Base-by-base conservation (phyloP, 495 filamentous ascomycete genomes). In the Annulohypoxylon bovei region DNA sequence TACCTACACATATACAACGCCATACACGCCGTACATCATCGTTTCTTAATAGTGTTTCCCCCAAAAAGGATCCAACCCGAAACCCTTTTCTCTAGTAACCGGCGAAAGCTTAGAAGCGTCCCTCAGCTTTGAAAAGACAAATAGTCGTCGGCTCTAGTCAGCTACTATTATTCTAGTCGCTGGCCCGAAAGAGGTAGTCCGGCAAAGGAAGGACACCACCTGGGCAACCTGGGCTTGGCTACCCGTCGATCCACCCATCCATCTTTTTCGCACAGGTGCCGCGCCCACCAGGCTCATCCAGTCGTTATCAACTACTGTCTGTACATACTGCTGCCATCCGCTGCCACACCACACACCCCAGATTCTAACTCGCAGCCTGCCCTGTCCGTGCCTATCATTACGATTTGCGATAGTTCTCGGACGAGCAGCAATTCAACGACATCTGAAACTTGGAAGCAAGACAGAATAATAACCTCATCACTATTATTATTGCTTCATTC, bases 241-340 rank as follows among this genome's bases (percentile, higher is more conserved):
- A 68, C 64, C 71, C 56, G 71, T 68, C 62, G 74, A 70, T 74
- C 74, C 71, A 76, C 71, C 67, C 74, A 75, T 70, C 73, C 70
- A 70, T 73, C 66, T 67, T 63, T 64, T 64, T 63, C 37, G 40
- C 47, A 65, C 55, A 69, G 70, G 70, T 73, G 70, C 70, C 70
- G 70, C 50, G 28, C 63, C 44, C 40, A 44, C 39, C 39, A 42
- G 39, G 39, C 16, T 42, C 62, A 37, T 69, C 70, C 70, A 69
- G 65, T 69, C 55, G 65, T 73, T 73, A 69, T 69, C 70, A 65
- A 66, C 70, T 39, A 33, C 35, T 65, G 61, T 62, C 27, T 69
- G 65, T 69, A 73, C 70, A 65, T 74, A 59, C 71, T 73, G 71
- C 67, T 75, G 71, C 66, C 74, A 72, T 68, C 74, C 71, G 67